Evolutionary conservation across 2,329 filamentous ascomycete genomes (phyloP), one percentile per base, ranked within the genome.

Genomic region (Cryphonectria japonica): DNA sequence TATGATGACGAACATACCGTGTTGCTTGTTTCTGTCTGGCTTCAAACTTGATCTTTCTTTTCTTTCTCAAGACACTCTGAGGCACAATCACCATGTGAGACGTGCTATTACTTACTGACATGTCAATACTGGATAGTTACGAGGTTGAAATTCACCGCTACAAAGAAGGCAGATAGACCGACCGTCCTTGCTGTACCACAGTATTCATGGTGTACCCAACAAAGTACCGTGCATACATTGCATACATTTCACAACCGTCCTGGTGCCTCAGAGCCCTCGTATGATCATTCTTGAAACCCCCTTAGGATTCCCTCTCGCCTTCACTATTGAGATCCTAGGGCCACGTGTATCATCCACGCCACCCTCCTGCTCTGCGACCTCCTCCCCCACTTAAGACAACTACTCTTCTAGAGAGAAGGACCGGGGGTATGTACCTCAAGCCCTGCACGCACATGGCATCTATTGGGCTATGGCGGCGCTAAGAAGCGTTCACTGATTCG

Each of bases 401-500:
- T 16, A 9, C 34, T 46, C 54, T n/a, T 54, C 7, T 16, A 26
- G 52, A 3, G 52, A 11, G 11, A n/a, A 14, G 43, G 46, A 34
- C 34, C 1, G 9, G 37, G 1, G 19, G 5, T 4, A 50, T 16
- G 29, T 14, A 29, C 54, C 26, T 59, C 66, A 3, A 50, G 66
- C 37, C 66, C 41, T 79, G 80, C 3, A 79, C 85, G 69, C 80
- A 82, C 67, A 81, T 87, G 52, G 80, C 83, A 1, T 85, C 87
- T 75, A 87, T 85, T 85, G 85, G 80, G 84, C 73, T 86, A 87
- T 76, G 85, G 83, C 19, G 73, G 83, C 19, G 73, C 76, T 41
- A 87, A 87, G 72, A 85, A 87, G 74, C 85, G 39, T 68, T 14
- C 22, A 68, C 19, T 61, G 57, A 52, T 68, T 62, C 57, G 57